Percentiles rank a stretch among this genome's conserved stretches.
These are phyloP conservation scores for Testicularia cyperi DNA, from an alignment of 1,284 basidiomycete species.

Conservation along the genomic window DNA sequence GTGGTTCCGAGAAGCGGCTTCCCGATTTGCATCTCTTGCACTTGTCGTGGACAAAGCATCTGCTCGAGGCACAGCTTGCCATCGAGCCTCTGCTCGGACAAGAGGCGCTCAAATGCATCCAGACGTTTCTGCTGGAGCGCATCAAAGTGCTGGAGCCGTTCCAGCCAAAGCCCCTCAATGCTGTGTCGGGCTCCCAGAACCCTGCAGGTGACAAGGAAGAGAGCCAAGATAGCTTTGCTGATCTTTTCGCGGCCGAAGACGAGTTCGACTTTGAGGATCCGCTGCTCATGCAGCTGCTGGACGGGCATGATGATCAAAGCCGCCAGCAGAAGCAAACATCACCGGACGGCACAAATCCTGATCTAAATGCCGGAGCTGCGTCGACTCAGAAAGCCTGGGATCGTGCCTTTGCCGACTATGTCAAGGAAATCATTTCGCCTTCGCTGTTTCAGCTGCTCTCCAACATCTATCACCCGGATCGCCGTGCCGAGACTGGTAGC, in stretches of 20 bases:
- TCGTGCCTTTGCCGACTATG: slow-evolving; percentile 62
- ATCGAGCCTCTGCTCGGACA: slow-evolving; percentile 65
- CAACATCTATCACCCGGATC: slow-evolving; percentile 62
- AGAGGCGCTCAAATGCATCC: slow-evolving; percentile 68
- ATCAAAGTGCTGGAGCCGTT: slow-evolving; percentile 58
- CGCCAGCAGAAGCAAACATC: slow-evolving; percentile 38
- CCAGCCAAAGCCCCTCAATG: no score
- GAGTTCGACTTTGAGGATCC: slow-evolving; percentile 68
- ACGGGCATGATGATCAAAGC: no score
- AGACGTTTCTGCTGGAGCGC: slow-evolving; percentile 71
- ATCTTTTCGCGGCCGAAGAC: slow-evolving; percentile 65
- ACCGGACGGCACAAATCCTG: not conserved
- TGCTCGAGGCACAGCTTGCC: slow-evolving; percentile 66
- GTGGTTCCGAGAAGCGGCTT: slow-evolving; percentile 60
- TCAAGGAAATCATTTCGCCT: slow-evolving; percentile 67
- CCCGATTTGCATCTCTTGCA: slow-evolving; percentile 71
- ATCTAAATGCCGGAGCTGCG: slow-evolving; percentile 22
- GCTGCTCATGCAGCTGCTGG: slow-evolving; percentile 66
- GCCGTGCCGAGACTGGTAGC: slow-evolving; percentile 11
- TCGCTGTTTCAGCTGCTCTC: slow-evolving; percentile 70
- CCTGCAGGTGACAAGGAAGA: slow-evolving; percentile 23
- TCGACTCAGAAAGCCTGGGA: slow-evolving; percentile 42
- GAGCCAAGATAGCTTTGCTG: slow-evolving; percentile 73
- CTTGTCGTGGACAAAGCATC: slow-evolving; percentile 66
- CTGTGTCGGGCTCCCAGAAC: no score